Evolutionary conservation across 192 early-diverging fungal genomes (phyloP), one percentile per base, ranked within the genome.

Genomic region (Coemansia sp.): DNA sequence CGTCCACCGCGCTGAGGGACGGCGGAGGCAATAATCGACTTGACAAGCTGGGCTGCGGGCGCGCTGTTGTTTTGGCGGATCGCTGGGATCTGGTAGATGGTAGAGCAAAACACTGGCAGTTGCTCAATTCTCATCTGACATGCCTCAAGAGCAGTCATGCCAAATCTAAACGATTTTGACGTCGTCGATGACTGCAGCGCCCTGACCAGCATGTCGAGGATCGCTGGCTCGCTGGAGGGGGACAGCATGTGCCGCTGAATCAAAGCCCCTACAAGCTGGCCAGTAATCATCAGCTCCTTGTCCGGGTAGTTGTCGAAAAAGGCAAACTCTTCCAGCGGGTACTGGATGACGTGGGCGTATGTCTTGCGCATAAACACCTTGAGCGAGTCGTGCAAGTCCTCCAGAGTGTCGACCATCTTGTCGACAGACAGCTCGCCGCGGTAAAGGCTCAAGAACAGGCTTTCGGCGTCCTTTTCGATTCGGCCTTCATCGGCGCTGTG

Each of bases 281-380:
- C 91, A 0, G 96, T 98, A 25, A 98, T 90, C 2, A 87, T 84
- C 14, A 98, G 85, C 78, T 97, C 93, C 67, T 91, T 93, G 55
- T 95, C 95, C 0, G 95, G 96, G 76, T 98, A 99, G 77, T 94
- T 91, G 29, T 91, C 84, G 64, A 99, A 96, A 71, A 93, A 97
- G 63, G 92, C 89, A 78, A 94, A 97, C 78, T 99, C 98, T 66
- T 98, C 98, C 78, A 99, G 92, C 36, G 97, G 88, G 62, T 93
- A 93, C 77, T 94, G 91, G 9, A 96, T 89, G 87, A 98, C 96
- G 71, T 91, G 95, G 9, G 89, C 86, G 77, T 89, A 98, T 7
- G 93, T 88, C 51, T 95, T 91, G 75, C 91, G 91, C 66, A 94
- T 94, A 23, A 89, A 83, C 25, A 83, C 70, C 60, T 89, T 87